Conservation (phyloP, 305 asterid species). For the Nicotiana rustica region DNA sequence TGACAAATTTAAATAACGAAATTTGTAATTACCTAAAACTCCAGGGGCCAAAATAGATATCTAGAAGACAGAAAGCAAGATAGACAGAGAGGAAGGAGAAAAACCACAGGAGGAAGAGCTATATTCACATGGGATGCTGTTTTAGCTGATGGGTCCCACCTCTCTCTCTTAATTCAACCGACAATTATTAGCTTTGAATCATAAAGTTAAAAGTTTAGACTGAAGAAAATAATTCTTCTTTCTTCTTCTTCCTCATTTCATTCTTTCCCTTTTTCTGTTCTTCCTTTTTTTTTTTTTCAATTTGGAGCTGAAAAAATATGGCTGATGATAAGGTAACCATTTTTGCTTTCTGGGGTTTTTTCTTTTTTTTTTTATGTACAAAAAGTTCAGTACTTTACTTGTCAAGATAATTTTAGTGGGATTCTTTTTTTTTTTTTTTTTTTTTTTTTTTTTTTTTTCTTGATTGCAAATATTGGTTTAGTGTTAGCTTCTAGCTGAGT, state of each 20-base stretch:
- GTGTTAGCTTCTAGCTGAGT: neutral
- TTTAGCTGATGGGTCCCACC: slow-evolving; percentile 56
- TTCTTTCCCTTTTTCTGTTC: neutral
- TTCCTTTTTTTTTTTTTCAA: neutral
- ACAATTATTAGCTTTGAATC: slow-evolving; percentile 66
- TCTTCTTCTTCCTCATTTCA: slow-evolving; percentile 36
- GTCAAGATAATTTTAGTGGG: neutral
- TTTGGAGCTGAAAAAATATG: slow-evolving; percentile 45
- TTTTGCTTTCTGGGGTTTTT: neutral
- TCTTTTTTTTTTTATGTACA: neutral
- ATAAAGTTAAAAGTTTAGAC: slow-evolving; percentile 42
- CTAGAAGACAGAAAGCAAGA: slow-evolving; percentile 29
- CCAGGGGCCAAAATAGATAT: slow-evolving; percentile 32
- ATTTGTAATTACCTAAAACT: slow-evolving; percentile 2
- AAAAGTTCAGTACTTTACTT: neutral
- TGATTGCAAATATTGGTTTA: slow-evolving; percentile 2
- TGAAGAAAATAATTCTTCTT: slow-evolving; percentile 36
- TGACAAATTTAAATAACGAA: neutral
- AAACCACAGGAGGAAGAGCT: slow-evolving; percentile 49
- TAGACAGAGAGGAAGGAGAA: slow-evolving; percentile 33
- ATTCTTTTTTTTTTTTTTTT: neutral
- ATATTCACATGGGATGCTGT: slow-evolving; percentile 84
- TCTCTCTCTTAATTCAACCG: slow-evolving; percentile 54
- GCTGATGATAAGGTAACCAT: slow-evolving; percentile 68
- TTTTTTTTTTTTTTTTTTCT: neutral